Percentiles rank a stretch among this genome's conserved stretches.
Evolutionary conservation across 1,284 basidiomycete species (phyloP).

Genomic region (Albatrellus sp.): DNA sequence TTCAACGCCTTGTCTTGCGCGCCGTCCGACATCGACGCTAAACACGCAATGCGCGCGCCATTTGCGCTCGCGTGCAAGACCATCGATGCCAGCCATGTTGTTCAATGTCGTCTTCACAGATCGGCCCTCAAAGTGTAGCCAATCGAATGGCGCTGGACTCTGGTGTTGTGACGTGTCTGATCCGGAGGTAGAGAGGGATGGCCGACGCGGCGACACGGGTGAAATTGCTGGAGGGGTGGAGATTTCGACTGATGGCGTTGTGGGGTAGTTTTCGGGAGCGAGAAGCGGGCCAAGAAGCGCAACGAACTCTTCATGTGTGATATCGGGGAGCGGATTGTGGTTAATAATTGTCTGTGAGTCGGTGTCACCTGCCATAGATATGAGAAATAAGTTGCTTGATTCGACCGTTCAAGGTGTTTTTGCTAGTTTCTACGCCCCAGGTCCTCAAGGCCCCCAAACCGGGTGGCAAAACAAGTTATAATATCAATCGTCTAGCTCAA

Average conservation of each 20-base stretch:
- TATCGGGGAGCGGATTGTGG: constrained; percentile 74
- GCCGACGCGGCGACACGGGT: constrained; percentile 14
- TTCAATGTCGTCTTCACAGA: constrained; percentile 62
- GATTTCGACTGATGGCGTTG: constrained; percentile 7
- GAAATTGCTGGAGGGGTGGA: constrained; percentile 18
- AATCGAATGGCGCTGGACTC: constrained; percentile 51
- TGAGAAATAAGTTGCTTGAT: background rate
- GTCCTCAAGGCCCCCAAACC: too few species aligned
- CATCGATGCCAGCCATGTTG: constrained; percentile 66
- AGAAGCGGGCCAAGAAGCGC: constrained; percentile 63
- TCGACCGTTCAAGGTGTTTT: too few species aligned
- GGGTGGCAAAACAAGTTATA: too few species aligned
- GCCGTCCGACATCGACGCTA: constrained; percentile 62
- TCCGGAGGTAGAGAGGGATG: constrained; percentile 12
- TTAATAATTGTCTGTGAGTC: constrained; percentile 61
- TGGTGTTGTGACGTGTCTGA: constrained; percentile 17
- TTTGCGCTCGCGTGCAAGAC: constrained; percentile 64
- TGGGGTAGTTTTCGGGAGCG: constrained; percentile 60
- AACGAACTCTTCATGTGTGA: constrained; percentile 75
- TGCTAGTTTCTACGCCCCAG: background rate
- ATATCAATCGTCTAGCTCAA: too few species aligned
- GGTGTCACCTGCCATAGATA: constrained; percentile 32
- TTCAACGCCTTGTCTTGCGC: constrained; percentile 65
- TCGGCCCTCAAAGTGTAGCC: constrained; percentile 73
- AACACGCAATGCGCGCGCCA: constrained; percentile 72